A percentile compares a stretch with the other conserved stretches of the same genome.
Evolutionary conservation across 805 yeast species (phyloP).

Genomic region (Pichia insulana): DNA sequence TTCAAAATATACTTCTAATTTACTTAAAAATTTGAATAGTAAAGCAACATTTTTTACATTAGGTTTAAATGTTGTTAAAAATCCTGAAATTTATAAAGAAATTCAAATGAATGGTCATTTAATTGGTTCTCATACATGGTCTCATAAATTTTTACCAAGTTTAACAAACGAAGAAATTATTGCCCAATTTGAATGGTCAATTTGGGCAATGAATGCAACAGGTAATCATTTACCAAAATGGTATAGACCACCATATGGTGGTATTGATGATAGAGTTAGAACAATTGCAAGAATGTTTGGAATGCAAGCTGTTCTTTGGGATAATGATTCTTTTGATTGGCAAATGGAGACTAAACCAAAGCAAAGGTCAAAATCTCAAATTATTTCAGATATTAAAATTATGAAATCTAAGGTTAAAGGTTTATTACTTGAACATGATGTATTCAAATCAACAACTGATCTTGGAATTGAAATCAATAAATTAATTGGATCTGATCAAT

Average conservation of each 20-base stretch:
- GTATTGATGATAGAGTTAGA: constrained; percentile 80
- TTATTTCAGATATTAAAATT: constrained; percentile 43
- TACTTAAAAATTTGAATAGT: constrained; percentile 43
- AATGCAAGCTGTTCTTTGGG: constrained; percentile 85
- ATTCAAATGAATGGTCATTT: constrained; percentile 61
- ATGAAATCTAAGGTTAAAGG: constrained; percentile 49
- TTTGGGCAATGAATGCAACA: constrained; percentile 98
- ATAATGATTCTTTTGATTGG: constrained; percentile 90
- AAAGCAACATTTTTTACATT: constrained; percentile 77
- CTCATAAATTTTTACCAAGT: constrained; percentile 75
- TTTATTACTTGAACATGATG: constrained; percentile 82
- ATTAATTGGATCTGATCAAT: constrained; percentile 50
- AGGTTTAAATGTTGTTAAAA: constrained; percentile 70
- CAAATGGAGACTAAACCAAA: constrained; percentile 43
- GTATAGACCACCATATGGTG: constrained; percentile 97
- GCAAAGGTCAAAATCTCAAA: constrained; percentile 39
- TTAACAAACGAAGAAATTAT: constrained; percentile 71
- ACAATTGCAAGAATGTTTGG: constrained; percentile 76
- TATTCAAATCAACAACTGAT: constrained; percentile 53
- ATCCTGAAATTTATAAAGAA: constrained; percentile 61
- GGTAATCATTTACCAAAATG: constrained; percentile 80
- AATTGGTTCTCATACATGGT: constrained; percentile 87
- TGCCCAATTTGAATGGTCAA: constrained; percentile 90
- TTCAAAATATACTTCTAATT: constrained; percentile 53
- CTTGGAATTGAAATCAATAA: constrained; percentile 53